Conservation (phyloP, 2,329 filamentous ascomycete genomes). For the Penicillium sp. region DNA sequence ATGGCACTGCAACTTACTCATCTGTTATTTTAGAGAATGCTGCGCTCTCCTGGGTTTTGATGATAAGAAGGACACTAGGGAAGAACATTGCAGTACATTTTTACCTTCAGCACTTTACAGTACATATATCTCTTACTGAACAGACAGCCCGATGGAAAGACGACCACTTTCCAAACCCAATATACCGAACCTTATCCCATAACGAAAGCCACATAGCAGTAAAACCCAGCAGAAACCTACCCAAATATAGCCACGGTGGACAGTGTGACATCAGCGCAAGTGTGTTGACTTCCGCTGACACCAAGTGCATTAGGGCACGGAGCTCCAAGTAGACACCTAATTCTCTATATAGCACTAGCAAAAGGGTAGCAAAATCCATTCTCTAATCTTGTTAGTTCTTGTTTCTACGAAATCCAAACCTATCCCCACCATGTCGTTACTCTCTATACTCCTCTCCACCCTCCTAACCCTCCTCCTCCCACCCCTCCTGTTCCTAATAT, state of each 20-base stretch:
- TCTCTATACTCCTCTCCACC: background rate
- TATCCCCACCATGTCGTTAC: background rate
- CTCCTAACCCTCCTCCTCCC: slow-evolving; percentile 5
- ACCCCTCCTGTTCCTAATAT: slow-evolving; percentile 15
- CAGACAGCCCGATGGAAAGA: too few species aligned
- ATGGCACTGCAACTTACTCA: background rate
- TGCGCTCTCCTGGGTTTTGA: too few species aligned
- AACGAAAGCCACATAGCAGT: background rate
- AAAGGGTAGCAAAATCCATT: background rate
- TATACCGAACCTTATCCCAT: background rate
- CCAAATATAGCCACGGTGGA: background rate
- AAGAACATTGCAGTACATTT: background rate
- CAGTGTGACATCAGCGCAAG: background rate
- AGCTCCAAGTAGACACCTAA: background rate
- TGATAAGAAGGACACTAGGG: background rate
- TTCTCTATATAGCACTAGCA: background rate
- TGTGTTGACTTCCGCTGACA: slow-evolving; percentile 9
- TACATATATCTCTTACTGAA: background rate
- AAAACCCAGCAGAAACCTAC: background rate
- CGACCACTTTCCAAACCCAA: background rate
- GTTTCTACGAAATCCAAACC: background rate
- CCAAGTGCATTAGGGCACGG: background rate
- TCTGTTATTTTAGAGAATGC: background rate
- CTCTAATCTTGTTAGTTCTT: background rate
- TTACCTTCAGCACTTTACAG: background rate